Percentiles rank a stretch among this genome's conserved stretches.
phyloP scores from a whole-genome alignment of 2,329 filamentous ascomycete species.

The Cercospora canescens region DNA sequence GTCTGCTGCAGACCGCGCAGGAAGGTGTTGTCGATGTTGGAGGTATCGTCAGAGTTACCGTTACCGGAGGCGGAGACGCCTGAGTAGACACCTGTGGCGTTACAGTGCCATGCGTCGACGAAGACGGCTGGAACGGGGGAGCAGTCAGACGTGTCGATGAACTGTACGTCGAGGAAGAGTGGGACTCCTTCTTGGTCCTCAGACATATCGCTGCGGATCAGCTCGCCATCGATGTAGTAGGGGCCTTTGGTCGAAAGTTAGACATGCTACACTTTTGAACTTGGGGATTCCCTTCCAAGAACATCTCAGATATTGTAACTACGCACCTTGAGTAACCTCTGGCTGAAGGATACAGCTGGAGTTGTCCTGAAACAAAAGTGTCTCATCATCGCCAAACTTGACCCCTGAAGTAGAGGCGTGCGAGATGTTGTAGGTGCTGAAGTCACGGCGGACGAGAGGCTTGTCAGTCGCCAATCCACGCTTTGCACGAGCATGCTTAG shows the following conservation, averaged over 20 bases:
- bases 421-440: conserved; percentile 25
- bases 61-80: conserved; percentile 38
- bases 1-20: conserved; percentile 45
- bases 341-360: conserved; percentile 33
- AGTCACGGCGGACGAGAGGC: conserved; percentile 28
- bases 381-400: conserved; percentile 26
- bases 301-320: not conserved
- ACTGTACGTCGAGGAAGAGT: conserved; percentile 46
- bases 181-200: conserved; percentile 46
- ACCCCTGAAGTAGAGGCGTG: conserved; percentile 24
- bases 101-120: conserved; percentile 46
- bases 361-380: conserved; percentile 26
- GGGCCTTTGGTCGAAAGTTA: conserved; percentile 11
- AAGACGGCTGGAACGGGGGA: conserved; percentile 44
- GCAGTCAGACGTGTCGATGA: conserved; percentile 47
- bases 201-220: conserved; percentile 43
- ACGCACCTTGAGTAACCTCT: conserved; percentile 28
- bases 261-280: not conserved
- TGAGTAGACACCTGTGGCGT: conserved; percentile 49
- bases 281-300: too few species aligned
- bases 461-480: conserved; percentile 18
- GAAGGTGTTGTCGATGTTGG: conserved; percentile 40
- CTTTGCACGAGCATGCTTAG: conserved; percentile 23
- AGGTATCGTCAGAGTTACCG: conserved; percentile 32
- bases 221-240: conserved; percentile 30